Evolutionary conservation across 306 rosid genomes (phyloP).

Genomic region (Acacia melanoxylon): DNA sequence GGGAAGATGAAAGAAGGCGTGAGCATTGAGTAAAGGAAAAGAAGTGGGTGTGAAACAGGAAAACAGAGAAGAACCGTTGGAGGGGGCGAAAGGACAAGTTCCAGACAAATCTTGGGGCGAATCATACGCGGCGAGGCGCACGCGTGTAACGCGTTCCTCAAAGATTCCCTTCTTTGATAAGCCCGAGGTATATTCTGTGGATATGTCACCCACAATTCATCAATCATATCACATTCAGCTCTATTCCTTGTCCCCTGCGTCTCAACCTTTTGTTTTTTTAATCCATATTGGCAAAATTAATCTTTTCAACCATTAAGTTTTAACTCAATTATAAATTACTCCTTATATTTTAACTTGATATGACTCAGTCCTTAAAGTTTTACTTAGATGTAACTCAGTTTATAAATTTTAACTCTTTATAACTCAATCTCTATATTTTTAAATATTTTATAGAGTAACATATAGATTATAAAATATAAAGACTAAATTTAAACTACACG

Average conservation of each 20-base stretch:
- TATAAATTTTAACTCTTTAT: too few relatives aligned
- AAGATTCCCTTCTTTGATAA: slow-evolving; percentile 10
- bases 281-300: too few relatives aligned
- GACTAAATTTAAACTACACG: too few relatives aligned
- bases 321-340: too few relatives aligned
- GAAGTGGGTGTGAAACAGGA: background rate
- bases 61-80: slow-evolving; percentile 13
- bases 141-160: slow-evolving; percentile 15
- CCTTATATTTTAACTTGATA: too few relatives aligned
- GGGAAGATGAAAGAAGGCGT: background rate
- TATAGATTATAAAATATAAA: too few relatives aligned
- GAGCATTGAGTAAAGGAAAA: background rate
- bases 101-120: background rate
- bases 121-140: slow-evolving; percentile 26
- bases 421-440: too few relatives aligned
- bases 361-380: too few relatives aligned
- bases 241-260: background rate
- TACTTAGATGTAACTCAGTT: fast-evolving
- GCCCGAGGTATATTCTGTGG: slow-evolving; percentile 34
- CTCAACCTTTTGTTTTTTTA: too few relatives aligned
- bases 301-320: too few relatives aligned
- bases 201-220: slow-evolving; percentile 17
- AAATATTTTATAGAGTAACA: too few relatives aligned
- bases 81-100: slow-evolving; percentile 22
- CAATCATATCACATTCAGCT: background rate